Evolutionary conservation across 2,329 filamentous ascomycete species (phyloP).

Genomic region (Geosmithia flava): DNA sequence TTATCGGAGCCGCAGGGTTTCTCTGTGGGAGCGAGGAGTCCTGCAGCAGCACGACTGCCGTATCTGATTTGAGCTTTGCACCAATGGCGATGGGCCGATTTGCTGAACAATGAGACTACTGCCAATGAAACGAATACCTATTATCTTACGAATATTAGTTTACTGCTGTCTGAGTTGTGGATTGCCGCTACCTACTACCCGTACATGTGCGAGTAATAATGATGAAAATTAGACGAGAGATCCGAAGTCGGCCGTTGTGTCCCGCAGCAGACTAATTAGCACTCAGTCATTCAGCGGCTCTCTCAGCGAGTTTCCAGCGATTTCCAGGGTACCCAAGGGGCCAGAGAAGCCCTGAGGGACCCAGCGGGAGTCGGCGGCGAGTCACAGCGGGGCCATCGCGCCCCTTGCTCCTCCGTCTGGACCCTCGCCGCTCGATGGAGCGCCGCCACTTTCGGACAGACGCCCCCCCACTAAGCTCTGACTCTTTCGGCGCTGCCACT

Average conservation of each 20-base stretch:
- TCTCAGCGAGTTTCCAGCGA: neutral
- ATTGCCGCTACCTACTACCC: no score
- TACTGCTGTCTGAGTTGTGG: no score
- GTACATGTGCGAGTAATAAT: no score
- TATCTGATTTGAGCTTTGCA: neutral
- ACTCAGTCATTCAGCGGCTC: no score
- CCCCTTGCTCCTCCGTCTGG: neutral
- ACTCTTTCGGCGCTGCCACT: neutral
- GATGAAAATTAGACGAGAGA: neutral
- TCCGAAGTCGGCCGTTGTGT: neutral
- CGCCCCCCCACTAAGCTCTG: neutral
- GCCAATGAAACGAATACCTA: neutral
- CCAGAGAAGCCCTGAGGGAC: no score
- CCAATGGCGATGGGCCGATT: neutral
- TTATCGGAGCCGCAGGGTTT: neutral
- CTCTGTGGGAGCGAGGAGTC: neutral
- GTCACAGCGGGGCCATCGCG: neutral
- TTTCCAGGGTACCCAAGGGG: neutral
- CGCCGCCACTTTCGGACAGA: neutral
- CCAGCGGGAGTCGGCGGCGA: neutral
- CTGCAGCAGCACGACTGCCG: no score
- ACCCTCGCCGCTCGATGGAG: neutral
- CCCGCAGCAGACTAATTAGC: neutral
- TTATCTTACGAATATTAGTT: neutral
- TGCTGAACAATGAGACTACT: neutral